Conservation (phyloP, 805 yeast genomes). For the Candida caryicola region DNA sequence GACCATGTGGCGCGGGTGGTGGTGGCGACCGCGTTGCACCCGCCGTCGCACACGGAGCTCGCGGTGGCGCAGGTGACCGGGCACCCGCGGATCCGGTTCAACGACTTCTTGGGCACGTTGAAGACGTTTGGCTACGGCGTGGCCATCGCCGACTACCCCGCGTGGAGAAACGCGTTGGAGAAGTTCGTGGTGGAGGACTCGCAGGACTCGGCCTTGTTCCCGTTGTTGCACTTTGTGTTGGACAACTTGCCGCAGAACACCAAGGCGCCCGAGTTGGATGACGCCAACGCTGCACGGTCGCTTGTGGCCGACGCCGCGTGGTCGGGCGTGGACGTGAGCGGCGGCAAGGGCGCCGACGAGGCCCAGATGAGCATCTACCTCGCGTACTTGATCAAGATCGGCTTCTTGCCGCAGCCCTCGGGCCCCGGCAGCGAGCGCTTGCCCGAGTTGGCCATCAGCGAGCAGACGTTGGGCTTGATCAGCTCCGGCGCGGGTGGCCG, state of each 20-base stretch:
- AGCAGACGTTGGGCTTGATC: slow-evolving; percentile 54
- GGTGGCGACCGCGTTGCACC: slow-evolving; percentile 77
- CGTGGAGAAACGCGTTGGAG: slow-evolving; percentile 79
- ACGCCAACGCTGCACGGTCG: slow-evolving; percentile 71
- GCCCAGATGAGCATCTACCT: slow-evolving; percentile 72
- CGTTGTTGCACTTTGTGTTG: slow-evolving; percentile 88
- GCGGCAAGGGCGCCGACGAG: slow-evolving; percentile 72
- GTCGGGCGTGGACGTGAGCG: slow-evolving; percentile 65
- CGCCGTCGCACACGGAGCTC: slow-evolving; percentile 52
- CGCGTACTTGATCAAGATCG: slow-evolving; percentile 74
- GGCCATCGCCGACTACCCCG: slow-evolving; percentile 58
- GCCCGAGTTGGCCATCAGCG: slow-evolving; percentile 56
- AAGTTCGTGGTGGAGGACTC: slow-evolving; percentile 62
- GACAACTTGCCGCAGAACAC: slow-evolving; percentile 89
- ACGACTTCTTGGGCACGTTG: slow-evolving; percentile 67
- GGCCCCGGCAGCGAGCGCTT: slow-evolving; percentile 37
- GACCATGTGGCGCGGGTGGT: slow-evolving; percentile 95
- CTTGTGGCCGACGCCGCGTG: slow-evolving; percentile 58
- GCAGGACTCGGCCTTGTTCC: slow-evolving; percentile 85
- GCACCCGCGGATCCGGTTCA: slow-evolving; percentile 86
- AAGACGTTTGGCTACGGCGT: slow-evolving; percentile 71
- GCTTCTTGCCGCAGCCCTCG: slow-evolving; percentile 70
- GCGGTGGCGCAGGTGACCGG: slow-evolving; percentile 95
- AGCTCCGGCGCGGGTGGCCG: slow-evolving; percentile 73
- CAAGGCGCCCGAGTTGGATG: slow-evolving; percentile 91